These are phyloP conservation scores for Bassia scoparia DNA, from an alignment of 148 eudicot species.

Conservation along the genomic window DNA sequence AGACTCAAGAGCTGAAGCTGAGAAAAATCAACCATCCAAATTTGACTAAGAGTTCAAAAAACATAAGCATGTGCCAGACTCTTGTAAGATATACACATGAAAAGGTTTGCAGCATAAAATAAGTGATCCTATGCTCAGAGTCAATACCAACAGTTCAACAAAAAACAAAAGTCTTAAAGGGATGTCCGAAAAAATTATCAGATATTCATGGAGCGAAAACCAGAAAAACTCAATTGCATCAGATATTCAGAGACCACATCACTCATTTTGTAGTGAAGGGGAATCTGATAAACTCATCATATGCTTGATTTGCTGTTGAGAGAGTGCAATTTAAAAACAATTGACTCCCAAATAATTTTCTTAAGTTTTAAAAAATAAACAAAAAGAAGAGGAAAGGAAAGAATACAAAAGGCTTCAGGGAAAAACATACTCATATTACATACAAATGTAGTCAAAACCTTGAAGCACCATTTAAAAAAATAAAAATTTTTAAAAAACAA, in stretches of 20 bases:
- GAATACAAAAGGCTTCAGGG: background rate
- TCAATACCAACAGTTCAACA: constrained; percentile 58
- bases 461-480: too few relatives aligned
- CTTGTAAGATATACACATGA: background rate
- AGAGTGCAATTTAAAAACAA: background rate
- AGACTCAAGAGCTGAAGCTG: too few relatives aligned
- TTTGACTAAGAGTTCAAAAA: too few relatives aligned
- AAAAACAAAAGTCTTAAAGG: constrained; percentile 87
- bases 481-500: too few relatives aligned
- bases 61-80: too few relatives aligned
- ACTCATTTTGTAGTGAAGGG: constrained; percentile 88
- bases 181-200: constrained; percentile 86
- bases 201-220: background rate
- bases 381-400: background rate
- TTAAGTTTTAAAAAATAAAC: too few relatives aligned
- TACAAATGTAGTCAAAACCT: too few relatives aligned
- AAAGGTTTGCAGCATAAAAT: background rate
- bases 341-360: background rate
- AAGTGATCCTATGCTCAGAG: constrained; percentile 63
- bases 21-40: too few relatives aligned
- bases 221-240: constrained; percentile 33
- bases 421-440: too few relatives aligned
- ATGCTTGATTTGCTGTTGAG: constrained; percentile 26
- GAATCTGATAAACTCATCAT: constrained; percentile 91
- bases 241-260: constrained; percentile 82